Evolutionary conservation across 2,329 filamentous ascomycete genomes (phyloP).

Genomic region (Seiridium cupressi): DNA sequence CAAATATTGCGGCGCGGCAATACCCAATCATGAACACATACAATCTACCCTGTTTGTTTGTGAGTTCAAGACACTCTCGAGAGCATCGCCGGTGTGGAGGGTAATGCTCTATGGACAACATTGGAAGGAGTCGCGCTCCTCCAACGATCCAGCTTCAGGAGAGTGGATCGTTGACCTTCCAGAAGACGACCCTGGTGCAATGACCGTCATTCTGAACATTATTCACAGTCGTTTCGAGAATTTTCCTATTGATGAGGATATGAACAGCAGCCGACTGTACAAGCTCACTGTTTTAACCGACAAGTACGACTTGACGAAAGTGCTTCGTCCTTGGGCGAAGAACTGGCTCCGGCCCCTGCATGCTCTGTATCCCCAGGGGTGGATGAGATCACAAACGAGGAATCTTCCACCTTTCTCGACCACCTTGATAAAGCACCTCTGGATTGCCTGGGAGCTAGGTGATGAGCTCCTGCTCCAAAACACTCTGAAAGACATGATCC

Average conservation of each 20-base stretch:
- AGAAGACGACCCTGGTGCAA: constrained; percentile 26
- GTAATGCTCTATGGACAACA: constrained; percentile 19
- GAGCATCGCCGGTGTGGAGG: constrained; percentile 22
- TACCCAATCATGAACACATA: background rate
- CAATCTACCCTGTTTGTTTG: constrained; percentile 16
- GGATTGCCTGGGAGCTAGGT: background rate
- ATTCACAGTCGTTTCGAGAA: constrained; percentile 25
- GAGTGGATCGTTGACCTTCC: constrained; percentile 25
- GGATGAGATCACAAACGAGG: background rate
- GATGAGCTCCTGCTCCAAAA: background rate
- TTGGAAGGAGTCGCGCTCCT: constrained; percentile 19
- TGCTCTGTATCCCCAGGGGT: background rate
- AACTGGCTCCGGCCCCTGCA: background rate
- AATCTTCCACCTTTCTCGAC: background rate
- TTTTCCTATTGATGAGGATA: background rate
- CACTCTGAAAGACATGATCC: background rate
- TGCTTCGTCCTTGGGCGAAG: constrained; percentile 22
- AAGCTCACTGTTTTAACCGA: constrained; percentile 25
- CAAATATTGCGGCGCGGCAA: background rate
- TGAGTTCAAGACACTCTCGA: constrained; percentile 19
- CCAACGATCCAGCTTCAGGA: background rate
- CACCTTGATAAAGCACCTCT: background rate
- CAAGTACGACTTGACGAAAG: constrained; percentile 26
- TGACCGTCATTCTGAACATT: constrained; percentile 28
- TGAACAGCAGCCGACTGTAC: constrained; percentile 15